phyloP scores from a whole-genome alignment of 192 early-diverging fungal species.

The Coemansia sp. region DNA sequence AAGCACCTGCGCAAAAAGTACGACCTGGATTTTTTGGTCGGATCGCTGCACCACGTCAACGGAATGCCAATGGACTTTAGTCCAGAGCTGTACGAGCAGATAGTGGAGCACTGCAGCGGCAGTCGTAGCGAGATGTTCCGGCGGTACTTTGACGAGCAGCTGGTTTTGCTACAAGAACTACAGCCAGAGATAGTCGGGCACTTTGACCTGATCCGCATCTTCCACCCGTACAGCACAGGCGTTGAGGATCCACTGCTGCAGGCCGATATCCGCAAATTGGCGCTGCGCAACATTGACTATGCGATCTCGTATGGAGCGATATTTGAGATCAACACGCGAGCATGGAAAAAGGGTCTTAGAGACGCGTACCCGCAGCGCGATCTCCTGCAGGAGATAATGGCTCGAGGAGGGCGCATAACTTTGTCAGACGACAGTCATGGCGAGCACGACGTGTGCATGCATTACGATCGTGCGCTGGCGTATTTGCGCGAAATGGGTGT shows the following conservation, averaged over 20 bases:
- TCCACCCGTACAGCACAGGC: conserved; percentile 57
- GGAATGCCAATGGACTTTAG: conserved; percentile 85
- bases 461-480: conserved; percentile 70
- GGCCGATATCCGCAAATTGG: conserved; percentile 54
- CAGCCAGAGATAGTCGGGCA: conserved; percentile 90
- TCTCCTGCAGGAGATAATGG: conserved; percentile 70
- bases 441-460: conserved; percentile 79
- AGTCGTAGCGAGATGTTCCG: conserved; percentile 60
- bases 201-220: conserved; percentile 92
- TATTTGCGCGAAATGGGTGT: conserved; percentile 75
- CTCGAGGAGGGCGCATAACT: conserved; percentile 71
- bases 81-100: conserved; percentile 55
- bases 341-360: conserved; percentile 84
- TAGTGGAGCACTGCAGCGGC: conserved; percentile 30
- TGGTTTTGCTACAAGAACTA: conserved; percentile 65
- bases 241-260: conserved; percentile 36
- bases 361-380: conserved; percentile 88
- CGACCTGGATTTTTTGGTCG: conserved; percentile 83
- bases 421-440: conserved; percentile 95
- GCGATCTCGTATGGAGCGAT: conserved; percentile 79
- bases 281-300: conserved; percentile 77
- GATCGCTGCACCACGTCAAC: conserved; percentile 87
- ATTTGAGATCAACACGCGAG: conserved; percentile 92
- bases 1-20: conserved; percentile 51
- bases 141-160: conserved; percentile 89